Percentiles rank a stretch among this genome's conserved stretches.
phyloP scores from a whole-genome alignment of 1,284 basidiomycete genomes.

The Porogramme epimiltina region DNA sequence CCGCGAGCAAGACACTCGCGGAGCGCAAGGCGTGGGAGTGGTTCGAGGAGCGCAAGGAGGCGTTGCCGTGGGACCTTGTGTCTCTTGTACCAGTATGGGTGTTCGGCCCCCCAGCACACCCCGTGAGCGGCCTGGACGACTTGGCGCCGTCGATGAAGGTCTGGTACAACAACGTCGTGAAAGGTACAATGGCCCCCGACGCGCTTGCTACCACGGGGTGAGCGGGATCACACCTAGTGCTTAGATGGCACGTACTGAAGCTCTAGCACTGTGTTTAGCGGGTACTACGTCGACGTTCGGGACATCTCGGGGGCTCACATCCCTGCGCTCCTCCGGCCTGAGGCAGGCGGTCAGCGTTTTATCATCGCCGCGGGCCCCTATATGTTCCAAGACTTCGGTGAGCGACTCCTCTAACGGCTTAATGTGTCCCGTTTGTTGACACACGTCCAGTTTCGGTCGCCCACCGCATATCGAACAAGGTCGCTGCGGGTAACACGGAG shows the following conservation, averaged over 20 bases:
- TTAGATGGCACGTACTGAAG: no score
- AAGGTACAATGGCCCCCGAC: conserved; percentile 7
- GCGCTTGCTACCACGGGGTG: no score
- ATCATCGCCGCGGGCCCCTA: conserved; percentile 42
- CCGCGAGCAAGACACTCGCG: conserved; percentile 68
- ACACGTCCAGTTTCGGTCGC: conserved; percentile 12
- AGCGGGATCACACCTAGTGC: no score
- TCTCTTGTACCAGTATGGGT: conserved; percentile 61
- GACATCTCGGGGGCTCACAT: no score
- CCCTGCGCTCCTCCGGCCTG: conserved; percentile 40
- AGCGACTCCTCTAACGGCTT: neutral
- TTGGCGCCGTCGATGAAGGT: conserved; percentile 55
- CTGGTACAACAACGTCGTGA: conserved; percentile 37
- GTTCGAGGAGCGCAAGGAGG: conserved; percentile 50
- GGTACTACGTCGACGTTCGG: no score
- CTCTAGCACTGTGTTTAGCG: no score
- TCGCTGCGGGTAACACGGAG: conserved; percentile 24
- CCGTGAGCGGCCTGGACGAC: conserved; percentile 41
- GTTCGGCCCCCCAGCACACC: conserved; percentile 49
- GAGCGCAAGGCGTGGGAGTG: conserved; percentile 67
- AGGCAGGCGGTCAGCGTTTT: conserved; percentile 65
- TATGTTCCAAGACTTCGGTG: conserved; percentile 36
- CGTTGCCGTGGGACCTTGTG: conserved; percentile 53
- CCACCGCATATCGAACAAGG: conserved; percentile 19
- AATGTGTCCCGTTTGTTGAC: neutral